Conservation (phyloP, 1,284 basidiomycete genomes). For the Cutaneotrichosporon sp. region DNA sequence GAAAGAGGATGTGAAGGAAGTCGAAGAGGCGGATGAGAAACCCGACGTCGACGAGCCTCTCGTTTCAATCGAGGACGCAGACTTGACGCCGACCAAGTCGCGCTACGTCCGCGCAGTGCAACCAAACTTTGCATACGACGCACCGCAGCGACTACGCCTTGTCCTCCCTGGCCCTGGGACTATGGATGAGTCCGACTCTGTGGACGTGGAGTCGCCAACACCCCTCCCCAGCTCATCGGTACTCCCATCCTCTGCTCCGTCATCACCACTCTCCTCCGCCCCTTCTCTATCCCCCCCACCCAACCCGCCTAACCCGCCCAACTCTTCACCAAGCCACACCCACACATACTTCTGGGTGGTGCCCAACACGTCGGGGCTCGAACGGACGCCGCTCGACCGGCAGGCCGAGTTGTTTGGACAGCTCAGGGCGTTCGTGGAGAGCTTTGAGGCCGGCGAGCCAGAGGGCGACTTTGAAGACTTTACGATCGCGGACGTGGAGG, state of each 20-base stretch:
- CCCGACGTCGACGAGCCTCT: background rate
- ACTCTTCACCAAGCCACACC: background rate
- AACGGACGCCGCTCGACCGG: conserved; percentile 36
- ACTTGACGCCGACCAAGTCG: background rate
- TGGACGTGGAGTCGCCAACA: background rate
- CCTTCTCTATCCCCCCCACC: background rate
- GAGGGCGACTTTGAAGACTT: conserved; percentile 14
- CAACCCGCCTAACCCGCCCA: background rate
- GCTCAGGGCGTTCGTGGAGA: conserved; percentile 18
- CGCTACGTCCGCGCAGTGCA: background rate
- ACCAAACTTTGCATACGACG: conserved; percentile 7
- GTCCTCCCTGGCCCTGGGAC: background rate
- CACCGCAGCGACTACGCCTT: conserved; percentile 14
- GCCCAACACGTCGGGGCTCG: conserved; percentile 51
- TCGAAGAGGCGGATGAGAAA: background rate
- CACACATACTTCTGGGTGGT: conserved; percentile 52
- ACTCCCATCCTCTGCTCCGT: background rate
- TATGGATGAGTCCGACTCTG: background rate
- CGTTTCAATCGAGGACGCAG: background rate
- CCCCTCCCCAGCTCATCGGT: background rate
- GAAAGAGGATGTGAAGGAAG: background rate
- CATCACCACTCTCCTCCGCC: background rate
- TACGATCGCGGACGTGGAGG: conserved; percentile 23
- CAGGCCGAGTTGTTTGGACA: conserved; percentile 18
- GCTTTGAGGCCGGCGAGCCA: conserved; percentile 11